A percentile compares a stretch with the other conserved stretches of the same genome.
These are phyloP conservation scores for Sextonia rubra DNA, from an alignment of 164 flowering plant genomes.

Conservation along the genomic window DNA sequence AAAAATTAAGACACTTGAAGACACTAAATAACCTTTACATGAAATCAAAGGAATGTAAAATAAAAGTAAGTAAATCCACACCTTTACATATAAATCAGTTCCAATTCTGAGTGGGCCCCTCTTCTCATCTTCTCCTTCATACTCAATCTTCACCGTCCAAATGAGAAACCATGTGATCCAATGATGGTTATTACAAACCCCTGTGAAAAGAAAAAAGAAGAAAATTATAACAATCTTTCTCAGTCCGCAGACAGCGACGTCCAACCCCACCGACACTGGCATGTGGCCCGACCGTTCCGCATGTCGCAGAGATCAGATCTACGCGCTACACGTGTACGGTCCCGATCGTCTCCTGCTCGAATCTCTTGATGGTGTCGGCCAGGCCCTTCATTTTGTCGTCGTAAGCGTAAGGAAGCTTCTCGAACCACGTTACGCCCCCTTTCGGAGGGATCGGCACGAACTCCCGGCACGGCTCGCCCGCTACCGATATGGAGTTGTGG, in stretches of 20 bases:
- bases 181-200: background rate
- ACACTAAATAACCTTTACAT: background rate
- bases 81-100: conserved; percentile 3
- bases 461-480: conserved; percentile 53
- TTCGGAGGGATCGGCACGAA: conserved; percentile 33
- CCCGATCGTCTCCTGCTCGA: conserved; percentile 41
- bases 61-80: conserved; percentile 2
- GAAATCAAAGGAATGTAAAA: background rate
- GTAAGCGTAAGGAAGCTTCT: conserved; percentile 53
- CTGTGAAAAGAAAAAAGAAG: background rate
- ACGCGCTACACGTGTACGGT: background rate
- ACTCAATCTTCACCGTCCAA: no score
- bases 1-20: no score
- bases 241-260: background rate
- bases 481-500: conserved; percentile 52
- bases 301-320: background rate
- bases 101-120: background rate
- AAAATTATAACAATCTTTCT: background rate
- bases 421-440: conserved; percentile 33
- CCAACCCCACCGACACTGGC: background rate
- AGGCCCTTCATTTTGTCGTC: conserved; percentile 59
- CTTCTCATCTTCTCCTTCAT: background rate
- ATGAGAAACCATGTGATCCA: no score
- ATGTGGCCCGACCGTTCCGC: background rate
- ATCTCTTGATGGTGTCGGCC: conserved; percentile 40